phyloP scores from a whole-genome alignment of 805 yeast genomes.

The Lachancea quebecensis region DNA sequence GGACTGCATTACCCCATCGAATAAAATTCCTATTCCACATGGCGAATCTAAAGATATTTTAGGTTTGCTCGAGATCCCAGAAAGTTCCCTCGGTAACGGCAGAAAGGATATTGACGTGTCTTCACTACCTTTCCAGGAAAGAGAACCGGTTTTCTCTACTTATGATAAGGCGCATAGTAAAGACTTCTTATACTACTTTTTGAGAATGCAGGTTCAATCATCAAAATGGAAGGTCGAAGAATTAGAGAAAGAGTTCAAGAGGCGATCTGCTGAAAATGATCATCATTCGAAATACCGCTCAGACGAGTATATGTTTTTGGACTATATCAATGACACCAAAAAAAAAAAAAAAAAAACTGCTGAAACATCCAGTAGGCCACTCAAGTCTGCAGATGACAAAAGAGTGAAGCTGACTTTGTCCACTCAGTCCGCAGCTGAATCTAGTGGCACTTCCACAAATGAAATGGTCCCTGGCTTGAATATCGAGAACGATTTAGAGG shows the following conservation, averaged over 20 bases:
- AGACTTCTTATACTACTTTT: constrained; percentile 21
- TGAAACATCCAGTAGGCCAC: not conserved
- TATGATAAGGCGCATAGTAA: constrained; percentile 25
- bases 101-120: constrained; percentile 19
- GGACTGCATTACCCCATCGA: constrained; percentile 88
- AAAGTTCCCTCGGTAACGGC: constrained; percentile 17
- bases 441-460: not conserved
- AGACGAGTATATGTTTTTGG: constrained; percentile 17
- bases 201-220: constrained; percentile 27
- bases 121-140: constrained; percentile 13
- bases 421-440: not conserved
- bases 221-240: constrained; percentile 19
- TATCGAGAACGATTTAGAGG: not conserved
- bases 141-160: constrained; percentile 29
- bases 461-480: not conserved
- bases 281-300: not conserved
- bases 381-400: too few species aligned
- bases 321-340: constrained; percentile 19
- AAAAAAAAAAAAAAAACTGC: constrained; percentile 12
- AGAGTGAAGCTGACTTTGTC: too few species aligned
- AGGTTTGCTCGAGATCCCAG: constrained; percentile 39
- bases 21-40: constrained; percentile 58
- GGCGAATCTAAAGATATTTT: constrained; percentile 72
- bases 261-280: constrained; percentile 2
- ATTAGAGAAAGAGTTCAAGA: constrained; percentile 18